phyloP scores from a whole-genome alignment of 768 basidiomycete genomes.

The Austroboletus eburneus region DNA sequence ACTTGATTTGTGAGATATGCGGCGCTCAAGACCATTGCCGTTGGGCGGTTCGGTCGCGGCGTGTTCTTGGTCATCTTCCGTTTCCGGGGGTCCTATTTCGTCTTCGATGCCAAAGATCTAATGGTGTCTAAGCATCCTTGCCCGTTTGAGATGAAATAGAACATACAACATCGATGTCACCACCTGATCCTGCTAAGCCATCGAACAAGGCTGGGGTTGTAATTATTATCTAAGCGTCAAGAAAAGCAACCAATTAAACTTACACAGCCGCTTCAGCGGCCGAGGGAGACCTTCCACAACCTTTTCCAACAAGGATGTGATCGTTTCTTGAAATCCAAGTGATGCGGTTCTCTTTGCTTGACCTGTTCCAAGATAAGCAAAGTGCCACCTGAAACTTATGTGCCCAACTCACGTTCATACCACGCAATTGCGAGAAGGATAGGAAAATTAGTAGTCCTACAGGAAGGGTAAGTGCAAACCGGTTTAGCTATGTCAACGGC shows the following conservation, averaged over 20 bases:
- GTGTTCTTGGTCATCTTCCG: conserved; percentile 8
- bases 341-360: conserved; percentile 69
- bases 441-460: conserved; percentile 78
- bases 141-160: neutral
- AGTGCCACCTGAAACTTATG: neutral
- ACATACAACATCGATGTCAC: conserved; percentile 71
- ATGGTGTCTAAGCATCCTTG: neutral
- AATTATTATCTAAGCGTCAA: neutral
- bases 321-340: conserved; percentile 66
- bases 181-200: conserved; percentile 64
- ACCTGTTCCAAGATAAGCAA: conserved; percentile 15
- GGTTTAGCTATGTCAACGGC: neutral
- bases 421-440: conserved; percentile 74
- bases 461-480: neutral
- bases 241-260: conserved; percentile 22
- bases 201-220: conserved; percentile 67
- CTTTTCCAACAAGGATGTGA: conserved; percentile 62
- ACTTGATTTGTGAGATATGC: conserved; percentile 31
- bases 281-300: conserved; percentile 74
- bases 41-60: conserved; percentile 15
- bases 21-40: conserved; percentile 20
- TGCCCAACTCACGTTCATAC: conserved; percentile 61
- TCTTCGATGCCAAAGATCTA: conserved; percentile 82
- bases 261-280: conserved; percentile 69
- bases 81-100: conserved; percentile 29